Conservation (phyloP, 305 asterid genomes). For the Plantago lanceolata region DNA sequence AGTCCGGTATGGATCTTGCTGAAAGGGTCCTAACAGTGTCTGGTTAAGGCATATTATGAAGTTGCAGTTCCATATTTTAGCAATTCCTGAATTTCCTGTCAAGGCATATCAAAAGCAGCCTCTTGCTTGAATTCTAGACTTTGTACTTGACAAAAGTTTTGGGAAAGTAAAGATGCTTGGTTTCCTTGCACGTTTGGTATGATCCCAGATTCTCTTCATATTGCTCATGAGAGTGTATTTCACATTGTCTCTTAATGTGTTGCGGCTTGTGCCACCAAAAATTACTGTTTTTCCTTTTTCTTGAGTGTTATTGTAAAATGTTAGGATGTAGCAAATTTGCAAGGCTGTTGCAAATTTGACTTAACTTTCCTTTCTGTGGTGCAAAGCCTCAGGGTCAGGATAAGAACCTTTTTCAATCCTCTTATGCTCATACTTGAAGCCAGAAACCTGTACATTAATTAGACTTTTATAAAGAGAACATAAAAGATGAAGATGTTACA, state of each 20-base stretch:
- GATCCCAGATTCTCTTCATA: neutral
- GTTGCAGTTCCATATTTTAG: neutral
- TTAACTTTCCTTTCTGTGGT: neutral
- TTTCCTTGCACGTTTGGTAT: too few relatives aligned
- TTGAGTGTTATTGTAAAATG: neutral
- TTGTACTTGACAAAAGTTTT: neutral
- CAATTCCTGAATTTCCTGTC: neutral
- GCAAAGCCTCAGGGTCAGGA: neutral
- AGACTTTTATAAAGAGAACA: neutral
- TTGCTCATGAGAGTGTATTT: neutral
- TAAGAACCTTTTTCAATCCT: neutral
- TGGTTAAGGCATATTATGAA: too few relatives aligned
- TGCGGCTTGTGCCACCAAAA: too few relatives aligned
- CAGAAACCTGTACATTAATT: neutral
- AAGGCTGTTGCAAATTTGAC: too few relatives aligned
- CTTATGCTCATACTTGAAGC: neutral
- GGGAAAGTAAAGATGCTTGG: neutral
- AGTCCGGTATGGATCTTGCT: too few relatives aligned
- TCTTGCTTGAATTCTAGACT: neutral
- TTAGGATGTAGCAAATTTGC: too few relatives aligned
- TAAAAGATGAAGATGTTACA: neutral
- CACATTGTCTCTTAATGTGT: too few relatives aligned
- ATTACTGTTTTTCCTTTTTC: neutral
- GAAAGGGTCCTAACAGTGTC: too few relatives aligned
- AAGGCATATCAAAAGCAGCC: neutral